Conservation (phyloP, 2,329 filamentous ascomycete species). For the Aureobasidium subglaciale region DNA sequence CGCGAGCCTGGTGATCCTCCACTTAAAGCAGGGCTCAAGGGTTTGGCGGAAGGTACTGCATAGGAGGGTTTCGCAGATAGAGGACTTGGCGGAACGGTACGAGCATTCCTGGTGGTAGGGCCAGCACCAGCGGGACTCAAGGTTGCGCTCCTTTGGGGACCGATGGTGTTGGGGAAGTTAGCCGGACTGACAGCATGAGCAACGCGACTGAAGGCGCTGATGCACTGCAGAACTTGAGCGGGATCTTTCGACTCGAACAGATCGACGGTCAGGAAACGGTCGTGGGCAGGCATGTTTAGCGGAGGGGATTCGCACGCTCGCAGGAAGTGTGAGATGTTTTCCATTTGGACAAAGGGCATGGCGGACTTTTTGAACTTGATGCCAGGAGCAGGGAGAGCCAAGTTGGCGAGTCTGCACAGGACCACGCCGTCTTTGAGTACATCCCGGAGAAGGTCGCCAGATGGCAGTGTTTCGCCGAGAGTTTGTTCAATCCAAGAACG, state of each 20-base stretch:
- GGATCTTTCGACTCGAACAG: constrained; percentile 94
- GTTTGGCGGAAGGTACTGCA: constrained; percentile 25
- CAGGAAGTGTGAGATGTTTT: constrained; percentile 96
- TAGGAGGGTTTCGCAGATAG: constrained; percentile 19
- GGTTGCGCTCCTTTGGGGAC: constrained; percentile 56
- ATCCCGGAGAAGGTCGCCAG: constrained; percentile 71
- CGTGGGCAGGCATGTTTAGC: constrained; percentile 82
- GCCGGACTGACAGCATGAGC: constrained; percentile 68
- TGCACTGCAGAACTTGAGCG: constrained; percentile 87
- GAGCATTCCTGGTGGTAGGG: not conserved
- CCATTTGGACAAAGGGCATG: constrained; percentile 99
- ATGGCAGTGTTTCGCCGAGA: constrained; percentile 64
- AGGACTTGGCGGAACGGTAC: not conserved
- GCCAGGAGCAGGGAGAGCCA: constrained; percentile 66
- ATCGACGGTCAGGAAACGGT: constrained; percentile 95
- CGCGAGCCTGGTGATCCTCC: constrained; percentile 54
- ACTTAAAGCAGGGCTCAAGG: constrained; percentile 41
- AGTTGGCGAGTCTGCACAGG: constrained; percentile 85
- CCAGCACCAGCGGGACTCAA: constrained; percentile 31
- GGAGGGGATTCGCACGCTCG: constrained; percentile 78
- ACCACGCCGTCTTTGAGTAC: constrained; percentile 82
- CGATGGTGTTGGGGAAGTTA: constrained; percentile 68
- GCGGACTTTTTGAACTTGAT: constrained; percentile 84
- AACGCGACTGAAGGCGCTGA: constrained; percentile 83
- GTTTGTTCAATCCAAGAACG: constrained; percentile 78